Percentiles rank a stretch among this genome's conserved stretches.
phyloP scores from a whole-genome alignment of 164 flowering plant genomes.

The Aristolochia contorta region DNA sequence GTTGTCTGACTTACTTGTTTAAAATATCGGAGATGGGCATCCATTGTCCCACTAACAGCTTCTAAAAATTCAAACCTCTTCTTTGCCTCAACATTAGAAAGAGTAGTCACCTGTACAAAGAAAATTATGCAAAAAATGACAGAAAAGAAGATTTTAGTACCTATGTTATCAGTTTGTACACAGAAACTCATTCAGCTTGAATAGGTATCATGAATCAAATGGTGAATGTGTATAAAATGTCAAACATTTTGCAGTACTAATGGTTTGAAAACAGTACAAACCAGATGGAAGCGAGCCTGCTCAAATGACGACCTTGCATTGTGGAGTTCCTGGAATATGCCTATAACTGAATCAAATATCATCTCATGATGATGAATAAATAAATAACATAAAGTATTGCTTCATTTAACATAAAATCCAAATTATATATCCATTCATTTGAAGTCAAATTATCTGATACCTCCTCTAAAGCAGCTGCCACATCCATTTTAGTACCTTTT shows the following conservation, averaged over 20 bases:
- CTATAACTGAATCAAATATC: constrained; percentile 33
- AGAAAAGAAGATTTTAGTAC: not conserved
- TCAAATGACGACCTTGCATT: constrained; percentile 81
- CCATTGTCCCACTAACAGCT: constrained; percentile 96
- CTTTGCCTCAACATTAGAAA: constrained; percentile 86
- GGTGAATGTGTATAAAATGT: not conserved
- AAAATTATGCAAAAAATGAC: not conserved
- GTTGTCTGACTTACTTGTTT: constrained; percentile 54
- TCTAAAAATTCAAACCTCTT: constrained; percentile 96
- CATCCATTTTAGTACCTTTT: constrained; percentile 52
- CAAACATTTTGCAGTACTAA: not conserved
- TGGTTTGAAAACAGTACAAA: constrained; percentile 15
- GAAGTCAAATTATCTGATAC: constrained; percentile 22
- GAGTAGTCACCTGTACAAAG: constrained; percentile 59
- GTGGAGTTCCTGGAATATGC: constrained; percentile 80
- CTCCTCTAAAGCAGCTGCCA: constrained; percentile 49
- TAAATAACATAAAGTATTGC: constrained; percentile 6
- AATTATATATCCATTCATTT: not conserved
- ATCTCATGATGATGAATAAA: constrained; percentile 4
- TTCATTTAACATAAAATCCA: constrained; percentile 3
- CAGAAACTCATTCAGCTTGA: too few species aligned
- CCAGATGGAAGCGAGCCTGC: constrained; percentile 95
- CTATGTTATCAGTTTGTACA: not conserved
- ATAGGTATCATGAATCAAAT: too few species aligned
- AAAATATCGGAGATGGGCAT: constrained; percentile 93